Evolutionary conservation across 495 filamentous ascomycete genomes (phyloP), one percentile per base, ranked within the genome.

Genomic region (Chaetomium fimeti): DNA sequence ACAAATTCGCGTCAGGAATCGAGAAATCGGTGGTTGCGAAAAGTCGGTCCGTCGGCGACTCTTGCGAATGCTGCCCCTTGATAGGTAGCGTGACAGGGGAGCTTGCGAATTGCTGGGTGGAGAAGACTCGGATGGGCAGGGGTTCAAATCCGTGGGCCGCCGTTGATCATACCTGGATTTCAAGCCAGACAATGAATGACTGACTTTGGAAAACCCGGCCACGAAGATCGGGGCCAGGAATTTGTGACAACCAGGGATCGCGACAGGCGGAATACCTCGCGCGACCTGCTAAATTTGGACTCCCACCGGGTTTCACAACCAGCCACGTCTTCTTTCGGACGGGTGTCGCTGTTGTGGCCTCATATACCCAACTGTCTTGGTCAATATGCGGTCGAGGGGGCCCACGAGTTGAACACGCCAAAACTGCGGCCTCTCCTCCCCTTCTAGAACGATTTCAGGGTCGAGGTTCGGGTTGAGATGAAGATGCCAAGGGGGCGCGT

Each of bases 141-240:
- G 60, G 53, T 56, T 24, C 27, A 59, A 51, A 48, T 59, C 47
- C 68, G 65, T 61, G 66, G 63, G 12, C 32, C 8, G 56, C 32
- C 53, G 59, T 58, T 61, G 63, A 70, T 70, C 63, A 64, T 66
- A 66, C 68, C 65, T 63, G 45, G 61, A 43, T 56, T 63, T 16
- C 28, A 36, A 61, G 24, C 52, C 29, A 62, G 29, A 49, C 38
- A 53, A 36, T 36, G 32, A n/a, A n/a, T n/a, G n/a, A 52, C 9
- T n/a, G n/a, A 6, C 36, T 22, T 62, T 20, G 49, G 40, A 36
- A 28, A 24, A n/a, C n/a, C 43, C 29, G 40, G 32, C 24, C 11
- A 55, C 55, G 65, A 59, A 43, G 68, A 69, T 67, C 64, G 47
- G 24, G 63, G 57, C 61, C 64, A 69, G 65, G 62, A 60, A 51